Conservation (phyloP, 75 land plant genomes). For the Chamaecyparis obtusa region DNA sequence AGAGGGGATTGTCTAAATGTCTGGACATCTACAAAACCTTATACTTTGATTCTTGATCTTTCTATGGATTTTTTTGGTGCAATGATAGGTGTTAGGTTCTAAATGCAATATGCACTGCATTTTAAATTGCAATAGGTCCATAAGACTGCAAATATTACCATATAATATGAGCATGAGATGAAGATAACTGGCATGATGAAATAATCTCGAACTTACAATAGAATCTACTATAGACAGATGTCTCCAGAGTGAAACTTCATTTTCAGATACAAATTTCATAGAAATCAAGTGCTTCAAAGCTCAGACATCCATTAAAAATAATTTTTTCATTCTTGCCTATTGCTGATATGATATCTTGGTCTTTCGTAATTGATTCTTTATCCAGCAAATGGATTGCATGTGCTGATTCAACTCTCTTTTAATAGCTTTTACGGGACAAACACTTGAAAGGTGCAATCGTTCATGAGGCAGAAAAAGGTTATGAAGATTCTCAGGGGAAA, state of each 20-base stretch:
- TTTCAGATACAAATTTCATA: neutral
- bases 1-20: neutral
- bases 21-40: neutral
- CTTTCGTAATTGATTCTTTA: neutral
- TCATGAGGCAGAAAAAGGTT: slow-evolving; percentile 38
- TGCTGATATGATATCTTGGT: neutral
- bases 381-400: neutral
- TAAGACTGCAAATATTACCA: neutral
- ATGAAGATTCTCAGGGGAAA: slow-evolving; percentile 20
- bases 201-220: neutral
- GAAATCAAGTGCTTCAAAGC: neutral
- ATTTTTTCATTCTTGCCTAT: neutral
- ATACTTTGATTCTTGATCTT: neutral
- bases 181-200: neutral
- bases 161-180: neutral
- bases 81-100: neutral
- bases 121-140: neutral
- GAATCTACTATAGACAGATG: neutral
- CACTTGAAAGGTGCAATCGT: slow-evolving; percentile 33
- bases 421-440: slow-evolving; percentile 36
- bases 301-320: neutral
- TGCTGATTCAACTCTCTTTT: neutral
- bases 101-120: neutral
- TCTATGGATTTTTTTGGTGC: neutral
- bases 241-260: neutral